Conservation (phyloP, 352 stramenopile genomes). For the Pythium sp. region DNA sequence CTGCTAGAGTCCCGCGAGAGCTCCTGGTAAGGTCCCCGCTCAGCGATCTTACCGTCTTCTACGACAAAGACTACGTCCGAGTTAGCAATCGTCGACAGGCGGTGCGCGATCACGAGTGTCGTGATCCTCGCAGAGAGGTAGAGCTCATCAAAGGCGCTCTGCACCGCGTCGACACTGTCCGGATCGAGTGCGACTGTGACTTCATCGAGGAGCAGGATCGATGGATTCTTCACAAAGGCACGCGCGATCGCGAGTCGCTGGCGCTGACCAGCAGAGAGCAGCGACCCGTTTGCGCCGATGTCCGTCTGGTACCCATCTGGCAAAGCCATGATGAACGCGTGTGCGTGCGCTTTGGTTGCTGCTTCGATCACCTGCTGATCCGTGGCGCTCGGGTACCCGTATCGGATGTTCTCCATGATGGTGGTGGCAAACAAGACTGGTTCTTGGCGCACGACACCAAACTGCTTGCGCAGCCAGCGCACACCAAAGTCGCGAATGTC, state of each 20-base stretch:
- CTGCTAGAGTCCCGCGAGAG: constrained; percentile 7
- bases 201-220: constrained; percentile 80
- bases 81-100: constrained; percentile 58
- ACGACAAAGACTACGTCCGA: constrained; percentile 67
- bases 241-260: constrained; percentile 81
- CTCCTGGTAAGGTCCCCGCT: constrained; percentile 30
- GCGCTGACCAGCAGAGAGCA: constrained; percentile 32
- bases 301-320: constrained; percentile 80
- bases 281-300: constrained; percentile 68
- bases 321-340: constrained; percentile 73
- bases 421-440: constrained; percentile 27
- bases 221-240: constrained; percentile 72
- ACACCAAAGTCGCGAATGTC: constrained; percentile 59
- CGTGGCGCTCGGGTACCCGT: constrained; percentile 7
- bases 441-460: constrained; percentile 90
- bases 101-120: constrained; percentile 89
- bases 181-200: constrained; percentile 65
- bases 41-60: constrained; percentile 44
- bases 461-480: constrained; percentile 60
- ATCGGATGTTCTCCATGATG: constrained; percentile 30
- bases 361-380: constrained; percentile 14
- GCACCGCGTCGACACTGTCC: constrained; percentile 60
- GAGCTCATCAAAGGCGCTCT: constrained; percentile 72
- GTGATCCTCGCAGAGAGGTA: constrained; percentile 39
- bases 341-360: constrained; percentile 14